These are phyloP conservation scores for Lecanicillium sp. DNA, from an alignment of 2,329 filamentous ascomycete genomes.

Conservation along the genomic window DNA sequence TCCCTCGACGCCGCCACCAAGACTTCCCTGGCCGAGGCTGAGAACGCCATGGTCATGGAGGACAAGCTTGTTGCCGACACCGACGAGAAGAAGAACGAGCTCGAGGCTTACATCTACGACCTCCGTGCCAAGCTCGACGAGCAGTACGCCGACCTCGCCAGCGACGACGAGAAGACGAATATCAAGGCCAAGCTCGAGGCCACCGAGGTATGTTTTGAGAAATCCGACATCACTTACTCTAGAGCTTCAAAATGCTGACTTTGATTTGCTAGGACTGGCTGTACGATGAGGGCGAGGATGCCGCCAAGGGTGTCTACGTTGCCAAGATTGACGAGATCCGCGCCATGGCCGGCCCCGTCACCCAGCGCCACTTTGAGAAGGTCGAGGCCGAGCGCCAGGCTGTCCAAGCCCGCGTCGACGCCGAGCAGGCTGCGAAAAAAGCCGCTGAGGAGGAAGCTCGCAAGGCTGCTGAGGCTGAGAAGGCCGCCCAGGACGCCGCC, in stretches of 20 bases:
- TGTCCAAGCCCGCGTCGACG: slow-evolving; percentile 67
- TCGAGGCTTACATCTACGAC: slow-evolving; percentile 96
- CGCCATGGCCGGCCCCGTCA: slow-evolving; percentile 80
- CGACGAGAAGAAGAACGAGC: slow-evolving; percentile 99
- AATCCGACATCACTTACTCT: background rate
- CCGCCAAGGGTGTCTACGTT: slow-evolving; percentile 86
- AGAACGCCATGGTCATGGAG: slow-evolving; percentile 89
- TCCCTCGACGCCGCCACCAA: slow-evolving; percentile 66
- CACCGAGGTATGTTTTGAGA: slow-evolving; percentile 63
- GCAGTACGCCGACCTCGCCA: slow-evolving; percentile 80
- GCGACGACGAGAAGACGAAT: slow-evolving; percentile 85
- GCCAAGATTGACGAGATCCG: slow-evolving; percentile 96
- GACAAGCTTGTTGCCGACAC: slow-evolving; percentile 98
- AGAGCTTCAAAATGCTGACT: background rate
- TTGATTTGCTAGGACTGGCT: slow-evolving; percentile 74
- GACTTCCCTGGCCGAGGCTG: slow-evolving; percentile 67
- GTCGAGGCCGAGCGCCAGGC: slow-evolving; percentile 78
- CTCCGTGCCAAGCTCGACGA: slow-evolving; percentile 92
- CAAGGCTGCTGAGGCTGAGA: slow-evolving; percentile 45
- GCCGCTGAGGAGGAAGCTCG: slow-evolving; percentile 47
- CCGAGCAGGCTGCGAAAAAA: slow-evolving; percentile 71
- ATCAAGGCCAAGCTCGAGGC: slow-evolving; percentile 76
- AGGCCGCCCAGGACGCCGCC: slow-evolving; percentile 31
- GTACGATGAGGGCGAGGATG: slow-evolving; percentile 93
- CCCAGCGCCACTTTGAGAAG: slow-evolving; percentile 94